Evolutionary conservation across 192 early-diverging fungal species (phyloP).

Genomic region (Podila epigama): DNA sequence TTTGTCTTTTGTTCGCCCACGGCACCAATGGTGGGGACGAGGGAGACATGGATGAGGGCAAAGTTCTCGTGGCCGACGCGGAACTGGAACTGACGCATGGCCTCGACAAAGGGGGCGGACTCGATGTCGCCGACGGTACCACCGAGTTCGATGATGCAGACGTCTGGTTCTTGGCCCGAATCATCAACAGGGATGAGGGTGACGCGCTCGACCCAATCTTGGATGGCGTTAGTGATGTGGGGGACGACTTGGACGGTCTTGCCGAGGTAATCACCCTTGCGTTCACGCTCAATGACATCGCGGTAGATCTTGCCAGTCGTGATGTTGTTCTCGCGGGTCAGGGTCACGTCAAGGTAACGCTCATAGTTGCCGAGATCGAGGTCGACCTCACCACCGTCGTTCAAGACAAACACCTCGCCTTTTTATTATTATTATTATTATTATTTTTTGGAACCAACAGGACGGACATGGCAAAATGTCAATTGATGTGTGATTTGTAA

Average conservation of each 20-base stretch:
- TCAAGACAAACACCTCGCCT: slow-evolving; percentile 98
- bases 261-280: slow-evolving; percentile 95
- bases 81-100: slow-evolving; percentile 99
- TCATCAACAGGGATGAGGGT: slow-evolving; percentile 87
- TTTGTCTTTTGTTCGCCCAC: slow-evolving; percentile 99
- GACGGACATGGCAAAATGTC: no score
- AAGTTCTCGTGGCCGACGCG: slow-evolving; percentile 99
- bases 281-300: slow-evolving; percentile 94
- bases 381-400: slow-evolving; percentile 99
- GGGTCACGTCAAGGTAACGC: slow-evolving; percentile 92
- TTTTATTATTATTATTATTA: neutral
- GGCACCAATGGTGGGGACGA: slow-evolving; percentile 92
- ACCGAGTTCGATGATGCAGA: slow-evolving; percentile 98
- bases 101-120: slow-evolving; percentile 98
- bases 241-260: slow-evolving; percentile 99
- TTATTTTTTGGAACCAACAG: no score
- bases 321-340: slow-evolving; percentile 98
- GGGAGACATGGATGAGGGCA: slow-evolving; percentile 95
- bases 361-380: slow-evolving; percentile 99
- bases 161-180: slow-evolving; percentile 83
- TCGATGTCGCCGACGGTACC: slow-evolving; percentile 99
- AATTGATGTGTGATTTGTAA: no score
- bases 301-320: slow-evolving; percentile 99
- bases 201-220: slow-evolving; percentile 98
- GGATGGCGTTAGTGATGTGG: slow-evolving; percentile 96